Percentiles rank a stretch among this genome's conserved stretches.
Conservation (phyloP, 2,329 filamentous ascomycete species). For the Hypoxylon sp. region DNA sequence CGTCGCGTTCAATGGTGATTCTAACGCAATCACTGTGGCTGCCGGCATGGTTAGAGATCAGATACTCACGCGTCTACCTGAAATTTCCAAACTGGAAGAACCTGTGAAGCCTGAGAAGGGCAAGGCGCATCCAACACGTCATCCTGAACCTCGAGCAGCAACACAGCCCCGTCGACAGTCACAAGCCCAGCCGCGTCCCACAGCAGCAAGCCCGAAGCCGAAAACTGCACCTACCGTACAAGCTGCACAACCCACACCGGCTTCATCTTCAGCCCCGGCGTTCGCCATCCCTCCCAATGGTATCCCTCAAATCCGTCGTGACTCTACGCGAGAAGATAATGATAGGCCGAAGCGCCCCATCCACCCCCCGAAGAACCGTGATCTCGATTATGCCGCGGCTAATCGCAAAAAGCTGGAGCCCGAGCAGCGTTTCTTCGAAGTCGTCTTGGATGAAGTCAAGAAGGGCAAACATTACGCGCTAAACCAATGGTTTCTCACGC, state of each 20-base stretch:
- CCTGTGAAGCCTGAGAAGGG: conserved; percentile 71
- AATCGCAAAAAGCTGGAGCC: conserved; percentile 90
- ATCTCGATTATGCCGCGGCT: conserved; percentile 82
- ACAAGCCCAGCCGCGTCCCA: conserved; percentile 51
- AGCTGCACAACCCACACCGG: conserved; percentile 51
- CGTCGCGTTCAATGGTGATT: conserved; percentile 82
- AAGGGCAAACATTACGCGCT: conserved; percentile 76
- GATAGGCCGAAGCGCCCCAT: conserved; percentile 92
- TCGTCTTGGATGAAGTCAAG: conserved; percentile 81
- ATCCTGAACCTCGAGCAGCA: conserved; percentile 59
- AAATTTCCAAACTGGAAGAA: conserved; percentile 62
- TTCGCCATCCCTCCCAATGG: conserved; percentile 85
- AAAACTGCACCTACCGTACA: conserved; percentile 48
- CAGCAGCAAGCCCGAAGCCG: conserved; percentile 54
- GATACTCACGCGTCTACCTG: conserved; percentile 61
- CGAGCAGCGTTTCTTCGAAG: conserved; percentile 90
- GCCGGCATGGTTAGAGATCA: conserved; percentile 68
- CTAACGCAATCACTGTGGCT: conserved; percentile 76
- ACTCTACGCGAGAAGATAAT: conserved; percentile 81
- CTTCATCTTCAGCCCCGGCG: conserved; percentile 63
- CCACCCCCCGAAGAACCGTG: conserved; percentile 88
- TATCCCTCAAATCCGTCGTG: conserved; percentile 84
- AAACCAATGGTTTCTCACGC: conserved; percentile 81
- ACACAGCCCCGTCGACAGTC: conserved; percentile 53
- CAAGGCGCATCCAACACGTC: conserved; percentile 61